Conservation (phyloP, 169 alveolate genomes). For the Plasmodium billcollinsi region DNA sequence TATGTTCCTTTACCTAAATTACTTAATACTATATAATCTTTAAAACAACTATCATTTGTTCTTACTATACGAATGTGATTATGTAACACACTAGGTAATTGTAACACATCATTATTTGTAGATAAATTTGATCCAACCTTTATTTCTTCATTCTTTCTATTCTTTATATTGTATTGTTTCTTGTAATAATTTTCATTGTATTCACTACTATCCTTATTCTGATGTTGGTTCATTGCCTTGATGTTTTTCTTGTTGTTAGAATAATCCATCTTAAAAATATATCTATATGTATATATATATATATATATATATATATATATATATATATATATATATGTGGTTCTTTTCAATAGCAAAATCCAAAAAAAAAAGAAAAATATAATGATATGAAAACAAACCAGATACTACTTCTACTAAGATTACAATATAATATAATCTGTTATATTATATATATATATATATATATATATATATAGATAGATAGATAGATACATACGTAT, state of each 20-base stretch:
- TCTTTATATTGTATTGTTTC: conserved; percentile 8
- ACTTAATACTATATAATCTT: conserved; percentile 59
- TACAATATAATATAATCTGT: too few relatives aligned
- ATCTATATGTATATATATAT: not conserved
- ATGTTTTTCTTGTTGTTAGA: conserved; percentile 19
- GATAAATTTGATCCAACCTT: conserved; percentile 56
- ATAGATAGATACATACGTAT: too few relatives aligned
- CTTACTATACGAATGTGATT: conserved; percentile 54
- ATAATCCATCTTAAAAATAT: conserved; percentile 45
- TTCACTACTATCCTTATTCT: conserved; percentile 19
- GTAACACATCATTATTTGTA: conserved; percentile 46
- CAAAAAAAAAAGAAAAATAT: too few relatives aligned
- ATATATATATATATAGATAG: conserved; percentile 4
- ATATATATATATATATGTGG: not conserved
- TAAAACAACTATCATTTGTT: conserved; percentile 71
- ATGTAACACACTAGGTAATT: conserved; percentile 55
- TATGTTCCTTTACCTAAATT: conserved; percentile 87
- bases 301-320: conserved; percentile 5
- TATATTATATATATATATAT: conserved; percentile 18
- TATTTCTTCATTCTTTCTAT: conserved; percentile 56
- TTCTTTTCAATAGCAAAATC: too few relatives aligned
- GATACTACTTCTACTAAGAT: too few relatives aligned
- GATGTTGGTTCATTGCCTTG: conserved; percentile 18
- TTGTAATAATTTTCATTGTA: conserved; percentile 26
- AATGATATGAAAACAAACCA: too few relatives aligned